Conservation (phyloP, 331 rosid species). For the Malus hybrid region DNA sequence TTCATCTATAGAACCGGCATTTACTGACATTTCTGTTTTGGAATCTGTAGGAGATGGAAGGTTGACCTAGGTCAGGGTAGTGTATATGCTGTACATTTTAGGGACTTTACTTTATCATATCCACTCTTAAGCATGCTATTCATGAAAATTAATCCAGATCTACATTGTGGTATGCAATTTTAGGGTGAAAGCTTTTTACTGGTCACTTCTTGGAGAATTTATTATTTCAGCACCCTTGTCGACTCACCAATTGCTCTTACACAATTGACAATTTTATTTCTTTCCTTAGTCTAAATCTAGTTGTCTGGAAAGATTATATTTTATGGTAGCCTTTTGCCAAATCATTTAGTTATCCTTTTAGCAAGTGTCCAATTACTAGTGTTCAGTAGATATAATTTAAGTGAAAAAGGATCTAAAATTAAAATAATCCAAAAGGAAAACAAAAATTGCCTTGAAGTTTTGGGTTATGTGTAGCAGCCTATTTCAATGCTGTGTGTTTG, state of each 20-base stretch:
- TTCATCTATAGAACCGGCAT: background rate
- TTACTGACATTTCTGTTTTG: background rate
- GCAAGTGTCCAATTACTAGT: background rate
- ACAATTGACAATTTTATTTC: background rate
- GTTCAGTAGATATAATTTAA: background rate
- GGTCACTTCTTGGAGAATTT: background rate
- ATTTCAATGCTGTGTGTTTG: constrained; percentile 1
- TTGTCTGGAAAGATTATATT: background rate
- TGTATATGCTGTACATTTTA: background rate
- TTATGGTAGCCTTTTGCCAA: background rate
- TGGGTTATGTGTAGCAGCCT: background rate
- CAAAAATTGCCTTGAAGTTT: background rate
- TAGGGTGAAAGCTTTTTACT: background rate
- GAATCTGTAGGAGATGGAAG: background rate
- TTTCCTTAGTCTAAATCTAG: background rate
- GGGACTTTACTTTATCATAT: background rate
- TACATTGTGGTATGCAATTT: background rate
- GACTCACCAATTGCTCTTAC: background rate
- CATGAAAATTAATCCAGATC: background rate
- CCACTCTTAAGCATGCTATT: background rate
- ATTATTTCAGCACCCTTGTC: background rate
- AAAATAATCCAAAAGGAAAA: background rate
- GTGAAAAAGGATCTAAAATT: background rate
- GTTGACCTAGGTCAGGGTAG: background rate
- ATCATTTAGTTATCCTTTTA: background rate